Evolutionary conservation across 2,329 filamentous ascomycete species (phyloP).

Genomic region (Aspergillus spinulosporus): DNA sequence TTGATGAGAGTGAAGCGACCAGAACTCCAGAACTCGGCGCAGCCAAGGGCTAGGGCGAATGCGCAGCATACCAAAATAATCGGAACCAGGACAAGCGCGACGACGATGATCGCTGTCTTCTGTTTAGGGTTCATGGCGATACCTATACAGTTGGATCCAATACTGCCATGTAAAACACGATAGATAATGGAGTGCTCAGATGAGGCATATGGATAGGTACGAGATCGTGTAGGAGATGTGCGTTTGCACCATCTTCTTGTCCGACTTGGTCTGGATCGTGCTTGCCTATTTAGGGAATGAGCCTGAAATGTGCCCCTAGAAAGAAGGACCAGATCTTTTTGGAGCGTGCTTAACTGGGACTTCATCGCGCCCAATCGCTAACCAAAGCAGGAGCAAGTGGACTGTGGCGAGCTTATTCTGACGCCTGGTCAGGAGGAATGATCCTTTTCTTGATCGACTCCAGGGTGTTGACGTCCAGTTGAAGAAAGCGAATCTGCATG

Average conservation of each 20-base stretch:
- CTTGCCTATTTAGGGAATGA: background rate
- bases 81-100: slow-evolving; percentile 50
- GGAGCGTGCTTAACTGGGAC: background rate
- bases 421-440: slow-evolving; percentile 29
- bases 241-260: background rate
- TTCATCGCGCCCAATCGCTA: background rate
- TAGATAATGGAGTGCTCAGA: background rate
- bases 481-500: slow-evolving; percentile 43
- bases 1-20: slow-evolving; percentile 17
- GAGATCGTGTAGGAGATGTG: background rate
- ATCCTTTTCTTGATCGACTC: slow-evolving; percentile 40
- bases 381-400: background rate
- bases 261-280: background rate
- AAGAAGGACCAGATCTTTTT: background rate
- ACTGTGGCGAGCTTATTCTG: slow-evolving; percentile 11
- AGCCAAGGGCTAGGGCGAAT: slow-evolving; percentile 41
- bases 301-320: background rate
- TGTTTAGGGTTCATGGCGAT: slow-evolving; percentile 31
- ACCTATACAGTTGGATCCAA: slow-evolving; percentile 29
- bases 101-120: slow-evolving; percentile 43
- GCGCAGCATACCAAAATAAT: slow-evolving; percentile 46
- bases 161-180: slow-evolving; percentile 6
- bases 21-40: slow-evolving; percentile 38
- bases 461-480: slow-evolving; percentile 37
- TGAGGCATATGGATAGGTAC: slow-evolving; percentile 1